Conservation (phyloP, 2,329 filamentous ascomycete species). For the Fusarium keratoplasticum region DNA sequence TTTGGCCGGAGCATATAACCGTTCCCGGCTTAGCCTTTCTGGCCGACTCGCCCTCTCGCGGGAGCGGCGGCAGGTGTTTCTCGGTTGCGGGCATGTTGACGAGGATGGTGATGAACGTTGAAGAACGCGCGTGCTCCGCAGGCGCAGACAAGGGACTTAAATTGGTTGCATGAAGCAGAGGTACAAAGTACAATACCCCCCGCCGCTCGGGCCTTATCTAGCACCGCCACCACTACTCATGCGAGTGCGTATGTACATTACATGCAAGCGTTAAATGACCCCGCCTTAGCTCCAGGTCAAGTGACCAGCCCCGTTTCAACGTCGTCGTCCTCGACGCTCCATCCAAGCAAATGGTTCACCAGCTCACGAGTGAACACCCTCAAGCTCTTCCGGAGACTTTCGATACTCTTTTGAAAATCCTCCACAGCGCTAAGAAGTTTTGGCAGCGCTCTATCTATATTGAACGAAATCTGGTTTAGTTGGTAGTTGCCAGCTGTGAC, state of each 20-base stretch:
- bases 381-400: slow-evolving; percentile 10
- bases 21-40: not conserved
- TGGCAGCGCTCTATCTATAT: slow-evolving; percentile 3
- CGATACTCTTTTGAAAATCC: slow-evolving; percentile 8
- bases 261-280: not conserved
- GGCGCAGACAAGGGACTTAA: not conserved
- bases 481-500: slow-evolving; percentile 8
- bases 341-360: slow-evolving; percentile 11
- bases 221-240: not conserved
- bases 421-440: slow-evolving; percentile 3
- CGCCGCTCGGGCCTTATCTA: not conserved
- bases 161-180: not conserved
- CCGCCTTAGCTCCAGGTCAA: not conserved
- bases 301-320: slow-evolving; percentile 6
- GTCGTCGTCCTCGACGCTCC: not conserved
- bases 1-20: not conserved
- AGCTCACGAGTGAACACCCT: slow-evolving; percentile 10
- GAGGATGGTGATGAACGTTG: not conserved
- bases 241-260: not conserved
- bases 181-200: not conserved
- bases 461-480: slow-evolving; percentile 5
- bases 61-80: not conserved
- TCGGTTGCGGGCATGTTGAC: not conserved
- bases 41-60: not conserved
- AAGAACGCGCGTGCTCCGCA: not conserved